Base-by-base conservation (phyloP, 2,329 filamentous ascomycete genomes). In the Fusarium xyrophilum region DNA sequence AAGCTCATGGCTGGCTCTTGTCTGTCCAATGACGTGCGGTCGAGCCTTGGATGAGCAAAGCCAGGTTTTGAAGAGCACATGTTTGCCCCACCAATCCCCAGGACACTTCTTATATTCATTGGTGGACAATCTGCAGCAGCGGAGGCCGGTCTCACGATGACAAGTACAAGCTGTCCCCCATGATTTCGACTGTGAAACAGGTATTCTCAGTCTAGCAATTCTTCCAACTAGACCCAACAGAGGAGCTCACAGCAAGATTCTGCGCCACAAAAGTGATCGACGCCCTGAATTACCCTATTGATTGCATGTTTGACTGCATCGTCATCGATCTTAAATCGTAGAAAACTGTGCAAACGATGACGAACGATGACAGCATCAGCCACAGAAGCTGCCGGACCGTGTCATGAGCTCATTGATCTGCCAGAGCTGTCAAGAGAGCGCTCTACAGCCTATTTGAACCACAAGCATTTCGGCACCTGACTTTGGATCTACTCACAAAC, bases 311-410 rank as follows among this genome's bases (percentile, higher is more conserved):
- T n/a, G 6, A 50, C 7, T 15, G 5, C 21, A 19, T 50, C 46
- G 46, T 50, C 46, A 50, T 50, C 10, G 46, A 50, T 50, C 12
- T 6, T 5, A 9, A 2, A 25, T 12, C 21, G 30, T 15, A 50
- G 21, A 15, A 21, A 36, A 9, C 15, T 8, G 30, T 15, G 9
- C 12, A 50, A 35, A 36, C 3, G 27, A 36, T 50, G 46, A 50
- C 46, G 46, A 50, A 6, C 28, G 30, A 50, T 50, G 46, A 50
- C 46, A 25, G 30, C 46, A 50, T 50, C n/a, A n/a, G 21, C 9
- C 30, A 50, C 13, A 11, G 15, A 14, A 7, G 12, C 30, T 36
- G 30, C 30, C 46, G 30, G 30, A 50, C 46, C 36, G 6, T 25
- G 21, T 15, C 21, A 27, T 50, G 17, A 50, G 30, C 46, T 36